Base-by-base conservation (phyloP, 306 rosid species). In the Vigna angularis region DNA sequence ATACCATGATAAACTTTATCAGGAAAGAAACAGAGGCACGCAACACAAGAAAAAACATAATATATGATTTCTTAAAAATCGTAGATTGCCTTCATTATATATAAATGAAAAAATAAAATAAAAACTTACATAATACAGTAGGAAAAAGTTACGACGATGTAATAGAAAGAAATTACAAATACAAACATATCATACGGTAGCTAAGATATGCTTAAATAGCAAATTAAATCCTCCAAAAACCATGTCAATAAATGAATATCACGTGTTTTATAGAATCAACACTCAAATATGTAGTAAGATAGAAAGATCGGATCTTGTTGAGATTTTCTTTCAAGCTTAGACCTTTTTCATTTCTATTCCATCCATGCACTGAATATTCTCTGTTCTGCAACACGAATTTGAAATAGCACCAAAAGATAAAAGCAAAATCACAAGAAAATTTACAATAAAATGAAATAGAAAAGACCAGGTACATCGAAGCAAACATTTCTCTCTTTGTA, bases 401-500 rank as follows among this genome's bases (percentile, higher is more conserved):
- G 36, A 59, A 59, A 28, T 48, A 32, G 34, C 50, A 34, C 11
- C 18, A 9, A 34, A 28, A 64, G 15, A 4, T 62, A 12, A 32
- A 76, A 22, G 45, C 44, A 49, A 50, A n/a, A 52, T 38, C 30
- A 51, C 63, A 38, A 66, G 15, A 16, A 52, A 65, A 38, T 52
- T 77, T 67, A 52, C 28, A 4, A 38, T 52, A 9, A 7, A 15
- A n/a, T 66, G 6, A 66, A 66, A 40, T 26, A 44, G 26, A 77
- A 42, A 36, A 9, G 47, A 57, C 4, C 45, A 51, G n/a, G 42
- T 47, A 68, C 59, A 17, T 40, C 28, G 28, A 47, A 76, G 6
- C 82, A 82, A 76, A 47, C 82, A 45, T 40, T 50, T 68, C 64
- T 34, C 3, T 56, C 56, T 58, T 13, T 73, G 73, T 73, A 28